Evolutionary conservation across 2,329 filamentous ascomycete genomes (phyloP), one percentile per base, ranked within the genome.

Genomic region (Scedosporium aurantiacum): DNA sequence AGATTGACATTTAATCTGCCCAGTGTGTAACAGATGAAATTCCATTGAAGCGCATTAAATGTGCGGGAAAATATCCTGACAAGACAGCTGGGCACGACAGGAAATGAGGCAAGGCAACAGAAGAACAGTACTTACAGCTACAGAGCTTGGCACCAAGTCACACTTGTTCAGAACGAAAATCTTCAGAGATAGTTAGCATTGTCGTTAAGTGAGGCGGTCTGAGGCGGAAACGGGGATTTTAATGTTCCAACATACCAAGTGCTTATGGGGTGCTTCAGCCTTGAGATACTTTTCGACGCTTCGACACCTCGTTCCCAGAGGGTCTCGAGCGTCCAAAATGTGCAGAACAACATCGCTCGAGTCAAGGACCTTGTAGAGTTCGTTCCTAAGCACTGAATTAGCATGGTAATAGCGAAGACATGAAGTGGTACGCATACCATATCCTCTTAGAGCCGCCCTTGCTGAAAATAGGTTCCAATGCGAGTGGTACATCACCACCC

Each of bases 1-100:
- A 74, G 69, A 71, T 67, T 78, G 81, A 80, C 73, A 70, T 72
- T 97, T 80, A 75, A 86, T 99, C 84, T 97, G 87, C 94, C 94
- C 97, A 90, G 85, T 88, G 88, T 91, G 90, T 99, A 99, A 99
- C 94, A 95, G 92, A 90, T 83, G 77, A 76, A 80, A 84, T 86
- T 87, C 88, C 90, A 94, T 86, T 74, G 81, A 80, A 76, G 72
- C 74, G 77, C 82, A 84, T 77, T 25, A 10, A 18, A 52, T 59
- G 55, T 55, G 63, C 62, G 55, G 77, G 79, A 71, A 81, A 86
- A 83, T 80, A 89, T 95, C 93, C 94, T 95, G 91, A 94, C 91
- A 78, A 81, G 76, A 78, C 75, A 81, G 80, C 85, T 89, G 87
- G 87, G 82, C 79, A 75, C 64, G 60, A 58, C 57, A 52, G 47